Base-by-base conservation (phyloP, 805 yeast species). In the Ogataea pini region DNA sequence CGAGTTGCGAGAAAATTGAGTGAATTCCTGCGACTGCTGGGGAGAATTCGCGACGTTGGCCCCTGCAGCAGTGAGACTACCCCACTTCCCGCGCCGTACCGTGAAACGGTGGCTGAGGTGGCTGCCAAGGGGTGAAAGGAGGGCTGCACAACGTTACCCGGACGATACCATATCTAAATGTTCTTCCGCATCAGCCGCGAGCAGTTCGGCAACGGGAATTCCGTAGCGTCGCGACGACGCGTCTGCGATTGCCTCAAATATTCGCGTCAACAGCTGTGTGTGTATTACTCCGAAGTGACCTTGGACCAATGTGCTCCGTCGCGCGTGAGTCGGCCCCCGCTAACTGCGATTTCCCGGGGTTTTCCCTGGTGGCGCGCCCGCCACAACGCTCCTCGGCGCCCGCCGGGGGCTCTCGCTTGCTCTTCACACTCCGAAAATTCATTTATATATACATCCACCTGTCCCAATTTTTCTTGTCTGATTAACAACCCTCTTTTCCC, bases 261-360 rank as follows among this genome's bases (percentile, higher is more conserved):
- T 8, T 22, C 25, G 25, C 25, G 25, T 22, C 25, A 22, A 22
- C 25, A 8, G 25, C 5, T 22, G 5, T 22, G 25, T 22, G n/a
- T n/a, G n/a, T n/a, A n/a, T n/a, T n/a, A 25, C 33, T 27, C 42
- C 33, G 33, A 39, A 17, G 10, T 20, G 31, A 27, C 31, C 41
- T 39, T 39, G 42, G 42, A 39, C 33, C 17, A n/a, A 24, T 27
- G 42, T 39, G 42, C 42, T 39, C 42, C 42, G 42, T 39, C 31
- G 20, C 16, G 14, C 42, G 42, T 13, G 29, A 31, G 16, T 24
- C 34, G 32, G 32, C 14, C 25, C 42, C 42, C 42, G 41, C 31
- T 37, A 37, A 24, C 3, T 27, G 33, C 42, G 42, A 22, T 17
- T 18, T 17, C 7, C 24, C 36, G 20, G 10, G 36, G 36, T 7